Base-by-base conservation (phyloP, 495 filamentous ascomycete species). In the Cairneyella variabilis region DNA sequence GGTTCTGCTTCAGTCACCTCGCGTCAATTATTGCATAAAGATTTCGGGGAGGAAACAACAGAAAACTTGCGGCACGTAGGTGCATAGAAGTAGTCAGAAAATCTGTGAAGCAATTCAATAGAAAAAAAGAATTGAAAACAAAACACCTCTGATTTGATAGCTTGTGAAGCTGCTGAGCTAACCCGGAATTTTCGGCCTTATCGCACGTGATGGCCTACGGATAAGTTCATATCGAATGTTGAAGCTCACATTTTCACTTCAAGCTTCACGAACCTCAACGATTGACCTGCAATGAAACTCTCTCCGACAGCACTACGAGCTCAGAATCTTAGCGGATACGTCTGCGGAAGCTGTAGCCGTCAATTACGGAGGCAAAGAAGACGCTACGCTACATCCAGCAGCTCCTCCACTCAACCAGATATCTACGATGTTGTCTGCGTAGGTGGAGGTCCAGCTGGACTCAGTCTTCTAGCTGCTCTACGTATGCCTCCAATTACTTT, bases 361-460 rank as follows among this genome's bases (percentile, higher is more conserved):
- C 64, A 64, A 56, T 47, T 71, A 20, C 56, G 61, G 8, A 62
- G 61, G 49, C 49, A 58, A 45, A 54, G 51, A 40, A 64, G 74
- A 56, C 55, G 56, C 7, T 79, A 70, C 51, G 54, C 73, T 21
- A 75, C 60, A 9, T 25, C n/a, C 21, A 1, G 18, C 12, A 22
- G 34, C 8, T 0, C 30, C n/a, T 12, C 54, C 3, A 3, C 11
- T 3, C 26, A 11, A 3, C 53, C 51, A 48, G 58, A 61, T 28
- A 51, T 64, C 20, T 64, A 58, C 48, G 62, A 64, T 52, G 55
- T 97, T 26, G 90, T 96, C 46, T 93, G 90, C 54, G 87, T 99
- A 55, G 95, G 95, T 46, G 95, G 93, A 23, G 95, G 95, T n/a
- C 95, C 93, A 12, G 93, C 91, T 8, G 95, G 95, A 44, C 74